Percentiles rank a stretch among this genome's conserved stretches.
These are phyloP conservation scores for Umbelopsis sp. DNA, from an alignment of 192 early-diverging fungal species.

Conservation along the genomic window DNA sequence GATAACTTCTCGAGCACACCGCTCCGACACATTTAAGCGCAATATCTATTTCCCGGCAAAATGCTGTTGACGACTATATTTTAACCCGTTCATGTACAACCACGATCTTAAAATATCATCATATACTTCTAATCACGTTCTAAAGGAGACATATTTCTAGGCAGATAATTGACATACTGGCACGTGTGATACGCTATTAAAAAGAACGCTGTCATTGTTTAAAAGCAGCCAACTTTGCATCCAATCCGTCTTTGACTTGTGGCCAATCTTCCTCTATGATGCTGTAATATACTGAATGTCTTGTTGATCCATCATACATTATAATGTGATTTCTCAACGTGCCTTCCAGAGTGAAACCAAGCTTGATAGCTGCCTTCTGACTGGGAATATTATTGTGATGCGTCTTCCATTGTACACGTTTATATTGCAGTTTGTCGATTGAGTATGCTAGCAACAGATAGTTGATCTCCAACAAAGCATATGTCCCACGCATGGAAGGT, in stretches of 20 bases:
- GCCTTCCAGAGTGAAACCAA: constrained; percentile 41
- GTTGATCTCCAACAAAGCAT: constrained; percentile 17
- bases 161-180: no score
- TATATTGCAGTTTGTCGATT: constrained; percentile 4
- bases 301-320: constrained; percentile 33
- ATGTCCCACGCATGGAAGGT: constrained; percentile 17
- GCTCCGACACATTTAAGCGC: no score
- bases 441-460: background rate
- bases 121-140: no score
- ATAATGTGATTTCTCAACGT: constrained; percentile 38
- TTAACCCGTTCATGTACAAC: no score
- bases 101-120: no score
- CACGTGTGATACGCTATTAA: no score
- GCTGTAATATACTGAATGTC: constrained; percentile 35
- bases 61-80: no score
- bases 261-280: constrained; percentile 45
- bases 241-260: background rate
- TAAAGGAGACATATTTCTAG: no score
- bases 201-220: background rate
- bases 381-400: constrained; percentile 42
- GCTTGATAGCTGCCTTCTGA: constrained; percentile 43
- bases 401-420: constrained; percentile 45
- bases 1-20: no score
- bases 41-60: no score
- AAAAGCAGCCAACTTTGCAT: background rate